phyloP scores from a whole-genome alignment of 2,329 filamentous ascomycete genomes.

The Elsinoe ampelina region DNA sequence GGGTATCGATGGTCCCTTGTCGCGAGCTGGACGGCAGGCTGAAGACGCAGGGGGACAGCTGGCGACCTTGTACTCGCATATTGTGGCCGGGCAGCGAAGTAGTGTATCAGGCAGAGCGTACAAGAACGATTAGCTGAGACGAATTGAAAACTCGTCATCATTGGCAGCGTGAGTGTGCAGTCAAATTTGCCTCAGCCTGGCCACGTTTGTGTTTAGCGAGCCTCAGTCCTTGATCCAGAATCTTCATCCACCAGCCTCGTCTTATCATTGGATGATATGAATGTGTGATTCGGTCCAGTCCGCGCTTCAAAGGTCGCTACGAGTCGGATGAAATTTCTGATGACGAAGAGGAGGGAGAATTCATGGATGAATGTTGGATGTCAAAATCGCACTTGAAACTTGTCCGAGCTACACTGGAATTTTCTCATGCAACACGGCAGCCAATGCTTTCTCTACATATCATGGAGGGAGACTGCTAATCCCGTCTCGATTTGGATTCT shows the following conservation, averaged over 20 bases:
- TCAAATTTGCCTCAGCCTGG: background rate
- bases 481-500: background rate
- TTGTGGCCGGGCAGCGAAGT: background rate
- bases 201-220: background rate
- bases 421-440: too few species aligned
- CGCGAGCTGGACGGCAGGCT: background rate
- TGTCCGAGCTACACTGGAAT: too few species aligned
- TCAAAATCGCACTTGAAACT: too few species aligned
- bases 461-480: background rate
- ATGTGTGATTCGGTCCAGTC: too few species aligned
- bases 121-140: background rate
- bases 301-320: too few species aligned
- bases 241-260: background rate
- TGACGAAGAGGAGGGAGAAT: too few species aligned
- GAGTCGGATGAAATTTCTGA: too few species aligned
- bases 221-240: background rate
- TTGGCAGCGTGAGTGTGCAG: background rate
- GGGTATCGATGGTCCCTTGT: background rate
- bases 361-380: too few species aligned
- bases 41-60: background rate
- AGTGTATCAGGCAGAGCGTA: background rate
- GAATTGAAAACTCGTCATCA: too few species aligned
- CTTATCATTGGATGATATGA: too few species aligned
- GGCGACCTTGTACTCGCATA: background rate
- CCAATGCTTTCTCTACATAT: too few species aligned